Conservation (phyloP, 495 filamentous ascomycete genomes). For the Podospora pseudocomata region DNA sequence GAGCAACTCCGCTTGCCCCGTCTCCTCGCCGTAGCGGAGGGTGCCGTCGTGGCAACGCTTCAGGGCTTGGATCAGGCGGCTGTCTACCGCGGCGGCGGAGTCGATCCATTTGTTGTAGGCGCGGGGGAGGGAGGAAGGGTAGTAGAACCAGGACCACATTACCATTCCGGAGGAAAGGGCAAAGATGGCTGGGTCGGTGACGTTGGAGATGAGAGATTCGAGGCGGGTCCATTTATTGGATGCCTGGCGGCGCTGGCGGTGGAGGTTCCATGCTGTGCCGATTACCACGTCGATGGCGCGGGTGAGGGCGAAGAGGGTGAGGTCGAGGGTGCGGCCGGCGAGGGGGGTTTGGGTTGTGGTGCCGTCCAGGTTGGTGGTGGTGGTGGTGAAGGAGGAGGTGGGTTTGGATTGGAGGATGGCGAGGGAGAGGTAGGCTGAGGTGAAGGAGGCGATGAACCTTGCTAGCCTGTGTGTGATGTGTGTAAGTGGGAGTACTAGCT, state of each 20-base stretch:
- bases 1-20: constrained; percentile 67
- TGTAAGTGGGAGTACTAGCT: constrained; percentile 2
- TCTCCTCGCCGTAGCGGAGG: constrained; percentile 75
- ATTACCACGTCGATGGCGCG: constrained; percentile 72
- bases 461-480: constrained; percentile 34
- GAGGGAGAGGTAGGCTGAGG: constrained; percentile 50
- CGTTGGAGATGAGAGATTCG: constrained; percentile 49
- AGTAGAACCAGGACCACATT: constrained; percentile 91
- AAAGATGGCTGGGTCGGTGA: constrained; percentile 71
- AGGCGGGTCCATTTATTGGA: constrained; percentile 48
- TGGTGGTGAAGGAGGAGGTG: constrained; percentile 41
- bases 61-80: constrained; percentile 70
- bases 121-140: constrained; percentile 61
- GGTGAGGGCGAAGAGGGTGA: constrained; percentile 75
- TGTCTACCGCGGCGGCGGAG: constrained; percentile 73
- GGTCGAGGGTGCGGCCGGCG: constrained; percentile 78
- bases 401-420: constrained; percentile 45
- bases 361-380: constrained; percentile 18
- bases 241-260: constrained; percentile 34
- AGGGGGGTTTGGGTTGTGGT: constrained; percentile 34
- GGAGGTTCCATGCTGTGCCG: constrained; percentile 60
- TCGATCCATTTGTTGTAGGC: constrained; percentile 86
- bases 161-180: constrained; percentile 71
- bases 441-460: constrained; percentile 48
- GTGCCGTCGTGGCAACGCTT: constrained; percentile 59